Conservation (phyloP, 1,284 basidiomycete species). For the Moesziomyces sp. region DNA sequence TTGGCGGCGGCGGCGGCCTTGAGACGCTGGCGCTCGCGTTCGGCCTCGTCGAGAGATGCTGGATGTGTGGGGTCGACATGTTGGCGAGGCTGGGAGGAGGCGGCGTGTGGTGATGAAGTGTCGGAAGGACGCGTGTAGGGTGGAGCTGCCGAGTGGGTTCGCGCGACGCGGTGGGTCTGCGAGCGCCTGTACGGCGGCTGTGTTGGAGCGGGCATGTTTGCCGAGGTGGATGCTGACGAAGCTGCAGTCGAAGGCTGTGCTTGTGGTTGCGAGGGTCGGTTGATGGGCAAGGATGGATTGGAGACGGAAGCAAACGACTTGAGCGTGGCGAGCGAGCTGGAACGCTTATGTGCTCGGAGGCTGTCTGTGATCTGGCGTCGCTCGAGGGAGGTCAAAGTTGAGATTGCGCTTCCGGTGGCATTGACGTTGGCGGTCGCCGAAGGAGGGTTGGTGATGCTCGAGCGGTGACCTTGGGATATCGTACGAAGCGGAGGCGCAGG, state of each 20-base stretch:
- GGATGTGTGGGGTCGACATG: slow-evolving; percentile 4
- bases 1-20: slow-evolving; percentile 51
- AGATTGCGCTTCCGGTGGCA: slow-evolving; percentile 34
- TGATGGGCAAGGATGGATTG: slow-evolving; percentile 10
- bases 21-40: slow-evolving; percentile 41
- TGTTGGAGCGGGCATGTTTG: slow-evolving; percentile 33
- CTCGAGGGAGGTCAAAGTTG: slow-evolving; percentile 26
- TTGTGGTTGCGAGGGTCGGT: not conserved
- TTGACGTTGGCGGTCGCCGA: slow-evolving; percentile 36
- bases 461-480: slow-evolving; percentile 24
- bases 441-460: slow-evolving; percentile 12
- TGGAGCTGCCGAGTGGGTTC: slow-evolving; percentile 34
- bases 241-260: slow-evolving; percentile 1
- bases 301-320: slow-evolving; percentile 24
- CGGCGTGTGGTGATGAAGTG: not conserved
- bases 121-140: slow-evolving; percentile 16
- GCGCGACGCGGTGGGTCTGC: slow-evolving; percentile 23
- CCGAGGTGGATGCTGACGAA: slow-evolving; percentile 8
- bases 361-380: slow-evolving; percentile 31
- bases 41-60: slow-evolving; percentile 22
- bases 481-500: slow-evolving; percentile 38
- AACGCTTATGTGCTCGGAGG: slow-evolving; percentile 28
- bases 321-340: slow-evolving; percentile 38
- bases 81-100: not conserved
- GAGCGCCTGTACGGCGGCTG: slow-evolving; percentile 34